phyloP scores from a whole-genome alignment of 2,329 filamentous ascomycete genomes.

The Neopestalotiopsis sp. region DNA sequence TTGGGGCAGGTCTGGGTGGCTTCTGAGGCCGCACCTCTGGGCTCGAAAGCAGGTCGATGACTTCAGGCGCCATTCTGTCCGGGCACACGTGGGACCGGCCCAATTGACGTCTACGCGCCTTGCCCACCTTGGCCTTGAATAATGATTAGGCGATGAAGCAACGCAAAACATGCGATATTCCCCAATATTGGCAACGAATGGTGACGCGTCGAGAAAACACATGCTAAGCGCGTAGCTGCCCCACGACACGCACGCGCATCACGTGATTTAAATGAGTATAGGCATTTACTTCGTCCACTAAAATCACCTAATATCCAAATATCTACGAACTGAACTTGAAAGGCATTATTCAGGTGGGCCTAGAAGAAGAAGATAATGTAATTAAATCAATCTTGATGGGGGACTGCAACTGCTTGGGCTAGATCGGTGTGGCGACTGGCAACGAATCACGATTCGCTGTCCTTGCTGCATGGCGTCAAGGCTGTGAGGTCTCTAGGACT shows the following conservation, averaged over 20 bases:
- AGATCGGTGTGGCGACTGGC: no score
- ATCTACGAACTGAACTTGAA: no score
- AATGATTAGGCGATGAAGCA: not conserved
- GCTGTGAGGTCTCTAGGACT: no score
- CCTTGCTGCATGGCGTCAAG: no score
- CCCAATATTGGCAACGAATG: not conserved
- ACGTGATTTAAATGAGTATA: conserved; percentile 3
- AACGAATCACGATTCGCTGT: no score
- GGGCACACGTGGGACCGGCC: not conserved
- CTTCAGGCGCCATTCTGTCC: conserved; percentile 31
- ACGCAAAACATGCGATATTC: not conserved
- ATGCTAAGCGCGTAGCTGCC: not conserved
- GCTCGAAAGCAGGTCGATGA: conserved; percentile 43
- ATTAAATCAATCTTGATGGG: no score
- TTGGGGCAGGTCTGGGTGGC: not conserved
- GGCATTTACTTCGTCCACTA: no score
- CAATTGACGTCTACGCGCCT: not conserved
- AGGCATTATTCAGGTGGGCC: no score
- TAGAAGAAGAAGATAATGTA: no score
- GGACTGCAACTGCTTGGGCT: no score
- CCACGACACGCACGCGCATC: conserved; percentile 2
- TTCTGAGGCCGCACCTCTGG: conserved; percentile 26
- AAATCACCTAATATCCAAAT: no score
- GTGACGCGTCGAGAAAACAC: conserved; percentile 5
- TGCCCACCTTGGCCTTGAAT: not conserved